Evolutionary conservation across 768 basidiomycete genomes (phyloP), one percentile per base, ranked within the genome.

Genomic region (Sarcodon aspratus): DNA sequence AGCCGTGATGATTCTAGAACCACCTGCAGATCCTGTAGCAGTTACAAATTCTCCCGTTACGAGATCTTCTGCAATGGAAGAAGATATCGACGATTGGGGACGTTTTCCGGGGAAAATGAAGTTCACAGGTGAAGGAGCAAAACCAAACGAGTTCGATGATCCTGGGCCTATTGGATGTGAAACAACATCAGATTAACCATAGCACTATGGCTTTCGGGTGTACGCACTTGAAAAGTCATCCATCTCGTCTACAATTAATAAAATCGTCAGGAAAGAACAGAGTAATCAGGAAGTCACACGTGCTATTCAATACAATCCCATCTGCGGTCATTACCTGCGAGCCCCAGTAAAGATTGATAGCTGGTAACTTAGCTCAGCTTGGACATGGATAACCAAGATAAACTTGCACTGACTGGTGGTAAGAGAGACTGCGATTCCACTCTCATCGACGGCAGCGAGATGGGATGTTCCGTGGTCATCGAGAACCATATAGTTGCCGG

Each of bases 21-120:
- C 68, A 12, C 68, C 68, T 10, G 67, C 68, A 0, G 62, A 60
- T 27, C 68, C 68, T 1, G 67, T 68, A 7, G 67, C 65, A 45
- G 67, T 63, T 27, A 59, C 51, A 31, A 71, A 52, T 44, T 65
- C 58, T 4, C 68, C 67, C 0, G 58, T 60, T 0, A 57, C 51
- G 31, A 62, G 56, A 48, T 68, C 60, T 49, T 71, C 69, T 7
- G 63, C 66, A 47, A 71, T 66, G 17, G 60, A 61, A 17, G 63
- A 62, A 6, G 61, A 47, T 47, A 62, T 64, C 12, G 57, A 60
- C 6, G 58, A 60, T 45, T 61, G 63, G 1, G 67, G 68, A 15
- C 67, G 60, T 51, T 71, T 69, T 35, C 59, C 58, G n/a, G 53
- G 57, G 10, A 44, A 45, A 48, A 68, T 68, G 37, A 55, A 66